Evolutionary conservation across 768 basidiomycete genomes (phyloP), one percentile per base, ranked within the genome.

Genomic region (Naganishia friedmannii): DNA sequence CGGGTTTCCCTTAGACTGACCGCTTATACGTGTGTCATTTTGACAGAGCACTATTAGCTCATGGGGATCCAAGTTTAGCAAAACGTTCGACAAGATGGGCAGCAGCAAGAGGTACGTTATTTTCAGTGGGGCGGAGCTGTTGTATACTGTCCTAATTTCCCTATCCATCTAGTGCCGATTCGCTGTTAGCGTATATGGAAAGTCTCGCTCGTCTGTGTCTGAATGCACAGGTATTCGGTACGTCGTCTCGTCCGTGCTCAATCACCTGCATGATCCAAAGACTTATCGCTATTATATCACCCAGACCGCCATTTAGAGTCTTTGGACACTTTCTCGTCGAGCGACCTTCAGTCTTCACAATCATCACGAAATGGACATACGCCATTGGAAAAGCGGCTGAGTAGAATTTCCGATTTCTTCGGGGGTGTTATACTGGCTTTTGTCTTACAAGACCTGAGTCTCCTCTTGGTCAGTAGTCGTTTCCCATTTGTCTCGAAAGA

Each of bases 81-180:
- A 67, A 46, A 70, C 72, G 3, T 45, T 73, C 7, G 72, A 73
- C 48, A 53, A 66, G 53, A 73, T 73, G 8, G 57, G 69, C n/a
- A 73, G 65, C 19, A 57, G 51, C 6, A 73, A 70, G 34, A 73
- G 42, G 72, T 73, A 23, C 23, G 67, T n/a, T 69, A n/a, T 23
- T 31, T 15, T 42, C 3, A 54, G 54, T 19, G 17, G 9, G 7
- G 10, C 34, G 23, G 19, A 23, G 42, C 1, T 39, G 1, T 21
- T 37, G 34, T 39, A 8, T 53, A 17, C 8, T 17, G 12, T 45
- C 29, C 13, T 12, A 57, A 21, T 12, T 12, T 7, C 60, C 3
- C 8, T 28, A 21, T 45, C 26, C 53, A 3, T 4, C 6, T 42
- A 72, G 71, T 53, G 21, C 63, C 37, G 67, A 72, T 21, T 72